phyloP scores from a whole-genome alignment of 345 rosid genomes.

The Viola odorata region DNA sequence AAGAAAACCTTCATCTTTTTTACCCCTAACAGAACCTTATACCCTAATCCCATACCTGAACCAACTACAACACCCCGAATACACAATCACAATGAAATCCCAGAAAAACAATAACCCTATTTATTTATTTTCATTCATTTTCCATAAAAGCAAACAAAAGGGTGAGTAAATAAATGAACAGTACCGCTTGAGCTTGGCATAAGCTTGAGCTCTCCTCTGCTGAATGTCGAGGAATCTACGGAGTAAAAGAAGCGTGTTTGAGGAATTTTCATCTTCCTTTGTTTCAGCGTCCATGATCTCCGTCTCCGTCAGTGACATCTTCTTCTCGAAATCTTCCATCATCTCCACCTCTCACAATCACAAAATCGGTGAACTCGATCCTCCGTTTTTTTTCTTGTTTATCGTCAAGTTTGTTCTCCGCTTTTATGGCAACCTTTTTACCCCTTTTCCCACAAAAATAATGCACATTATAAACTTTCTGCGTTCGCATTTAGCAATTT shows the following conservation, averaged over 20 bases:
- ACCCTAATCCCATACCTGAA: background rate
- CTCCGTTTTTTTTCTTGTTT: background rate
- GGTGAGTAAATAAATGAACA: background rate
- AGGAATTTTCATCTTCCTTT: conserved; percentile 6
- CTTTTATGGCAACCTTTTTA: too few species aligned
- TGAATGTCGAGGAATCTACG: conserved; percentile 61
- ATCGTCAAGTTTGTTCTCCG: background rate
- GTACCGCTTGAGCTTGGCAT: conserved; percentile 70
- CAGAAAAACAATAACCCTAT: background rate
- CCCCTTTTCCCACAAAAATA: too few species aligned
- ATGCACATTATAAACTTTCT: too few species aligned
- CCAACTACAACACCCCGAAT: background rate
- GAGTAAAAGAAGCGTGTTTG: conserved; percentile 44
- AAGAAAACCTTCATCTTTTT: too few species aligned
- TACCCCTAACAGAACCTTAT: background rate
- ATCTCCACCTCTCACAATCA: too few species aligned
- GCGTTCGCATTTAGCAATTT: too few species aligned
- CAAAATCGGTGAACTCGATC: background rate
- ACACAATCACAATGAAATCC: too few species aligned
- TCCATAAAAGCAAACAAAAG: background rate
- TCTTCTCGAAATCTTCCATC: conserved; percentile 52
- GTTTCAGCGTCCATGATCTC: conserved; percentile 37
- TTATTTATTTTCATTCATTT: background rate
- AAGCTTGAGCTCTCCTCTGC: conserved; percentile 86
- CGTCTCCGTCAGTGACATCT: conserved; percentile 46